phyloP scores from a whole-genome alignment of 306 rosid species.

The Prunus mongolica region DNA sequence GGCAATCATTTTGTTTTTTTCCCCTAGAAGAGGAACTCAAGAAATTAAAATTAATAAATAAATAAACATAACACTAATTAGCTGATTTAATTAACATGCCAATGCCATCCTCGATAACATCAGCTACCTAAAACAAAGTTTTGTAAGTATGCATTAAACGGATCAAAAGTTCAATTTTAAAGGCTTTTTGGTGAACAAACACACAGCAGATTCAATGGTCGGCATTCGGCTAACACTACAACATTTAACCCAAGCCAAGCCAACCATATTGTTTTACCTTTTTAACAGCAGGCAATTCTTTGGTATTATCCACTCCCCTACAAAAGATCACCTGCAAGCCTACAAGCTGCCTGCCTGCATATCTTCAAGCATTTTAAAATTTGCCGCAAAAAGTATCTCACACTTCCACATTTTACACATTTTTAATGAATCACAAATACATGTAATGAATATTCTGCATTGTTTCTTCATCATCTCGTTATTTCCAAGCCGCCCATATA shows the following conservation, averaged over 20 bases:
- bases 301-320: conserved; percentile 6
- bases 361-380: not conserved
- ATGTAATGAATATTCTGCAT: not conserved
- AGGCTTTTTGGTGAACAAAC: not conserved
- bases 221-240: conserved; percentile 2
- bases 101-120: not conserved
- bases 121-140: conserved; percentile 8
- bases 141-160: not conserved
- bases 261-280: not conserved
- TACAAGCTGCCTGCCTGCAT: not conserved
- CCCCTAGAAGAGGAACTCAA: too few species aligned
- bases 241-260: not conserved
- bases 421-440: not conserved
- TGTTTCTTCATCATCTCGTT: not conserved
- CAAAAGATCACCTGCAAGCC: not conserved
- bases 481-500: conserved; percentile 3
- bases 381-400: not conserved
- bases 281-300: conserved; percentile 1
- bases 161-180: not conserved
- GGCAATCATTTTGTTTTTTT: too few species aligned
- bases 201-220: not conserved
- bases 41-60: too few species aligned
- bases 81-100: not conserved
- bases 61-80: not conserved
- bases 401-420: not conserved